Percentiles rank a stretch among this genome's conserved stretches.
phyloP scores from a whole-genome alignment of 805 yeast species.

The Spathaspora passalidarum region DNA sequence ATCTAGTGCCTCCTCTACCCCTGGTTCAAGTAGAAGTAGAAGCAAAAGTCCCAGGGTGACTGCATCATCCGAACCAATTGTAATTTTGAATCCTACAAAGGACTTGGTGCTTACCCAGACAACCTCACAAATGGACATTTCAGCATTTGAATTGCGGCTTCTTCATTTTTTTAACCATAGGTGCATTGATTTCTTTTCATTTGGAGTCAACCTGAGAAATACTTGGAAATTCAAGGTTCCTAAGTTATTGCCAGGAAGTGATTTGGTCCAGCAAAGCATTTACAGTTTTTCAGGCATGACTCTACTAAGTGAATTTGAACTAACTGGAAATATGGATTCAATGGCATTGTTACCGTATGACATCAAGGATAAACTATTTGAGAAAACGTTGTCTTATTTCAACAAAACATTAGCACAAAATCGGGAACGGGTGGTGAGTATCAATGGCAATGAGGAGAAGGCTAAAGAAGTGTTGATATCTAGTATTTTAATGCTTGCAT shows the following conservation, averaged over 20 bases:
- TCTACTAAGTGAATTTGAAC: constrained; percentile 3
- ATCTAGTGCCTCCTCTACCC: neutral
- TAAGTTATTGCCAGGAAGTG: constrained; percentile 18
- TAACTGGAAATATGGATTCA: neutral
- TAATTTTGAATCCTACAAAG: neutral
- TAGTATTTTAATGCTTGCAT: constrained; percentile 24
- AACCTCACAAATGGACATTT: constrained; percentile 14
- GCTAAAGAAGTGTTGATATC: constrained; percentile 18
- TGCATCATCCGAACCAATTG: neutral
- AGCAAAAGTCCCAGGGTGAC: neutral
- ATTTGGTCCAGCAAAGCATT: constrained; percentile 23
- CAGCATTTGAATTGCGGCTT: constrained; percentile 11
- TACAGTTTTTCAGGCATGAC: constrained; percentile 20
- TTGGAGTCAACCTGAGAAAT: constrained; percentile 15
- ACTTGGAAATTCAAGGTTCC: constrained; percentile 29
- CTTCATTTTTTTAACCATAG: constrained; percentile 24
- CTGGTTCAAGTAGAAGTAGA: neutral
- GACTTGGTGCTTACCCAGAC: constrained; percentile 13
- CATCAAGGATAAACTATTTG: neutral
- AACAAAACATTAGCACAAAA: neutral
- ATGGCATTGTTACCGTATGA: neutral
- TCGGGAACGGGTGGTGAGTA: neutral
- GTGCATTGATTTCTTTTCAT: constrained; percentile 26
- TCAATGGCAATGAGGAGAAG: neutral
- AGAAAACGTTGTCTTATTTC: constrained; percentile 6